Conservation (phyloP, 1,139 yeast genomes). For the Diutina pseudorugosa region DNA sequence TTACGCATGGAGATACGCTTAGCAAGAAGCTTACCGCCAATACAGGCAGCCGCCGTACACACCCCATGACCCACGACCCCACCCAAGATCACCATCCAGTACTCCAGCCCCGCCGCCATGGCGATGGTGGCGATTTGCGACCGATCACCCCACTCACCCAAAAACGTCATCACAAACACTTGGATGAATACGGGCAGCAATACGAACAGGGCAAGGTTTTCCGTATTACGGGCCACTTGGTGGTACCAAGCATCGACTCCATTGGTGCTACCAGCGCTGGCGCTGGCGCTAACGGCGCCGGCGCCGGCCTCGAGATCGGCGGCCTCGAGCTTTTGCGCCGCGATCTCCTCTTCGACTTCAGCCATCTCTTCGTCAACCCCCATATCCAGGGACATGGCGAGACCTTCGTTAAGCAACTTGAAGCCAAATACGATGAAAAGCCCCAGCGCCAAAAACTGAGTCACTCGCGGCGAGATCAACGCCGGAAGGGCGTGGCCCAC, state of each 20-base stretch:
- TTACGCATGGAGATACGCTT: slow-evolving; percentile 83
- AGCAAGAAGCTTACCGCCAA: slow-evolving; percentile 88
- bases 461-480: slow-evolving; percentile 64
- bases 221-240: neutral
- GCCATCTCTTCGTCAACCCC: slow-evolving; percentile 95
- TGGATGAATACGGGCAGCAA: slow-evolving; percentile 90
- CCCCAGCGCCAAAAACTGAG: slow-evolving; percentile 71
- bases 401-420: slow-evolving; percentile 68
- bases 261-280: slow-evolving; percentile 3
- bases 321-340: slow-evolving; percentile 50
- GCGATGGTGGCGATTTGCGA: slow-evolving; percentile 97
- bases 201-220: slow-evolving; percentile 45
- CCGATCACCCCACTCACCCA: slow-evolving; percentile 99
- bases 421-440: slow-evolving; percentile 77
- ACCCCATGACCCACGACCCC: slow-evolving; percentile 82
- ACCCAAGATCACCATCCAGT: slow-evolving; percentile 82
- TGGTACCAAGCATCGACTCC: neutral
- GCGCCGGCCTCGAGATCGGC: slow-evolving; percentile 20
- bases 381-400: slow-evolving; percentile 63
- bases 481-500: slow-evolving; percentile 89
- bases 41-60: slow-evolving; percentile 88
- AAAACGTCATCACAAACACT: slow-evolving; percentile 88
- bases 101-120: slow-evolving; percentile 94
- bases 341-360: slow-evolving; percentile 92
- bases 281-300: slow-evolving; percentile 5